Percentiles rank a stretch among this genome's conserved stretches.
Conservation (phyloP, 2,329 filamentous ascomycete genomes). For the Ascocoryne sarcoides region DNA sequence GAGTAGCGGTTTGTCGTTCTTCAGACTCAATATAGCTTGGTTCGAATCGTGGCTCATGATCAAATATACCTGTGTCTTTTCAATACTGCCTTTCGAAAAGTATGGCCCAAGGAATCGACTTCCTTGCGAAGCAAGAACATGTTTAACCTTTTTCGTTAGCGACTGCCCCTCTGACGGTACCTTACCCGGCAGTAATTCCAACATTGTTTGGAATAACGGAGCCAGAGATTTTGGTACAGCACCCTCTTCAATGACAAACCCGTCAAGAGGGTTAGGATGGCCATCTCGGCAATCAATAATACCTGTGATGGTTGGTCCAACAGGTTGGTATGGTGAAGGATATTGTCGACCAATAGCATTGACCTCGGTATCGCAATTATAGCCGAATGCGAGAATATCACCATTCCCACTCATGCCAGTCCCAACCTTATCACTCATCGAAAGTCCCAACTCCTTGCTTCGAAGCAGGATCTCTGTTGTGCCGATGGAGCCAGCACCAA, state of each 20-base stretch:
- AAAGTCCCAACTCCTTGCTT: conserved; percentile 48
- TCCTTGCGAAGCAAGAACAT: conserved; percentile 39
- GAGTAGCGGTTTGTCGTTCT: conserved; percentile 50
- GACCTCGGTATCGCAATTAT: conserved; percentile 48
- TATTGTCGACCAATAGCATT: conserved; percentile 46
- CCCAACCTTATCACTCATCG: conserved; percentile 48
- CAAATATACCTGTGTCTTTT: conserved; percentile 54
- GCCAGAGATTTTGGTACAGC: conserved; percentile 49
- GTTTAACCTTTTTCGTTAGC: conserved; percentile 35
- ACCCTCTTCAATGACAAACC: conserved; percentile 57
- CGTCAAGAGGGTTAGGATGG: conserved; percentile 46
- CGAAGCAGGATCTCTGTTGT: conserved; percentile 58
- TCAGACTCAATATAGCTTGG: conserved; percentile 49
- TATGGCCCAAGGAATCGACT: conserved; percentile 53
- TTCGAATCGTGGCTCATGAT: conserved; percentile 37
- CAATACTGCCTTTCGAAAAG: conserved; percentile 43
- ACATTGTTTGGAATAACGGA: conserved; percentile 45
- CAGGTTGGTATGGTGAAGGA: conserved; percentile 42
- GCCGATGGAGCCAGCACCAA: conserved; percentile 56
- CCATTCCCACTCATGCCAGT: conserved; percentile 58
- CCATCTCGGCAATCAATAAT: conserved; percentile 50
- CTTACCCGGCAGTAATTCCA: conserved; percentile 45
- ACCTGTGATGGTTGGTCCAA: conserved; percentile 54
- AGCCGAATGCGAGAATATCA: conserved; percentile 56
- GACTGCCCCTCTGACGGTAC: conserved; percentile 31